Evolutionary conservation across 441 rosid species (phyloP).

Genomic region (Croton setiger): DNA sequence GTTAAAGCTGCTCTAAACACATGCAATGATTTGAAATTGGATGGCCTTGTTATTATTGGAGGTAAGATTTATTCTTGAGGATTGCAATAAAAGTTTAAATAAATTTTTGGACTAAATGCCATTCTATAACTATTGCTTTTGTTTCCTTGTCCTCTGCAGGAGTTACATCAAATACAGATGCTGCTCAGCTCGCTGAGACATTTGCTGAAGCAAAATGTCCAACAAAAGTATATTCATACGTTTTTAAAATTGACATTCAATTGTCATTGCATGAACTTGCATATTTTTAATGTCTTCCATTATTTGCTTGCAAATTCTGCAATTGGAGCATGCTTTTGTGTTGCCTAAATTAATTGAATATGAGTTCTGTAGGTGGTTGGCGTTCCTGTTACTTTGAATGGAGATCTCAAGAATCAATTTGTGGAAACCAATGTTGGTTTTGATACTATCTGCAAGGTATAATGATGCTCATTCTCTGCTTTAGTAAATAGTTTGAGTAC

Average conservation of each 20-base stretch:
- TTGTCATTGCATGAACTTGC: not conserved
- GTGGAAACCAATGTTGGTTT: conserved; percentile 97
- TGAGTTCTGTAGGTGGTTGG: conserved; percentile 71
- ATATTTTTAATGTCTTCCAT: not conserved
- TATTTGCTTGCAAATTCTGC: not conserved
- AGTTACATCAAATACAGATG: conserved; percentile 96
- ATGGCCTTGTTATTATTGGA: conserved; percentile 96
- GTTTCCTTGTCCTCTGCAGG: conserved; percentile 49
- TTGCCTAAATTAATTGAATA: not conserved
- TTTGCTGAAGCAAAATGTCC: conserved; percentile 86
- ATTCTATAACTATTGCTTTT: conserved; percentile 9
- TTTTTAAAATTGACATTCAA: not conserved
- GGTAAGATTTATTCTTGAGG: conserved; percentile 41
- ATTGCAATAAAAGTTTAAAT: not conserved
- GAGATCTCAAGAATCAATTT: conserved; percentile 97
- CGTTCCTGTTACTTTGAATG: conserved; percentile 94
- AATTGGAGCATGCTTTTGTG: conserved; percentile 1
- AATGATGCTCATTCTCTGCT: not conserved
- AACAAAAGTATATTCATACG: conserved; percentile 59
- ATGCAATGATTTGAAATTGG: conserved; percentile 86
- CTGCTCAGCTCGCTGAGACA: conserved; percentile 98
- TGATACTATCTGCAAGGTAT: conserved; percentile 97
- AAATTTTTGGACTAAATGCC: conserved; percentile 12
- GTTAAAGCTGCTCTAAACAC: conserved; percentile 80
- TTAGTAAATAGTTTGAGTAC: not conserved